phyloP scores from a whole-genome alignment of 495 filamentous ascomycete genomes.

The Penicillium manginii region DNA sequence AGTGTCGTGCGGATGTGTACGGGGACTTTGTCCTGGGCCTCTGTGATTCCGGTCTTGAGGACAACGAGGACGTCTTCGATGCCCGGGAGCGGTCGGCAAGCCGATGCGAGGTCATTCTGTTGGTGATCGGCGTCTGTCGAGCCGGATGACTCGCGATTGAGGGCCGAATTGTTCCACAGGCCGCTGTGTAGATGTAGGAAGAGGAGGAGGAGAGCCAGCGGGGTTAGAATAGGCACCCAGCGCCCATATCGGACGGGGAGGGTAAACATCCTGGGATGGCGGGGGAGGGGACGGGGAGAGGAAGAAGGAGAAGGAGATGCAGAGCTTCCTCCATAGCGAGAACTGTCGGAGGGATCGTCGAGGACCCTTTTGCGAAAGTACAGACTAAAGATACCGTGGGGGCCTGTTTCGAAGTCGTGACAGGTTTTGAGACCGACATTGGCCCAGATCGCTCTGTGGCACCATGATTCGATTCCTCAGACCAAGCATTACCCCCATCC shows the following conservation, averaged over 20 bases:
- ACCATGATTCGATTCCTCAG: slow-evolving; percentile 7
- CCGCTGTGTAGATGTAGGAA: slow-evolving; percentile 23
- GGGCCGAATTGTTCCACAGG: slow-evolving; percentile 11
- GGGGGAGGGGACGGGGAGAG: not conserved
- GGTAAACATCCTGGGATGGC: slow-evolving; percentile 16
- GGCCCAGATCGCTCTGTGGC: slow-evolving; percentile 15
- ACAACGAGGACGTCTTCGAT: slow-evolving; percentile 47
- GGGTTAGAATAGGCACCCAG: slow-evolving; percentile 25
- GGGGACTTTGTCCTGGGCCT: slow-evolving; percentile 46
- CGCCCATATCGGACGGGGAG: slow-evolving; percentile 33
- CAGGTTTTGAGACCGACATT: slow-evolving; percentile 16
- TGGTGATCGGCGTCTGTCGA: not conserved
- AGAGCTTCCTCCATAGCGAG: slow-evolving; percentile 25
- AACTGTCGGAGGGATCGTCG: slow-evolving; percentile 1
- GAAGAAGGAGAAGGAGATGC: slow-evolving; percentile 1
- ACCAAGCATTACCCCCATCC: not conserved
- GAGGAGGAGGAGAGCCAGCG: slow-evolving; percentile 17
- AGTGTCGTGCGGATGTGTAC: slow-evolving; percentile 50
- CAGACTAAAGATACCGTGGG: slow-evolving; percentile 7
- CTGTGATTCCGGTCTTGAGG: slow-evolving; percentile 55
- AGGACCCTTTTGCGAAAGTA: not conserved
- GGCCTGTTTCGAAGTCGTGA: slow-evolving; percentile 12
- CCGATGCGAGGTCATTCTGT: not conserved
- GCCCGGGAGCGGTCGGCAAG: slow-evolving; percentile 35
- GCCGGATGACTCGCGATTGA: slow-evolving; percentile 3